Evolutionary conservation across 1,284 basidiomycete species (phyloP), one percentile per base, ranked within the genome.

Genomic region (Mycena sp.): DNA sequence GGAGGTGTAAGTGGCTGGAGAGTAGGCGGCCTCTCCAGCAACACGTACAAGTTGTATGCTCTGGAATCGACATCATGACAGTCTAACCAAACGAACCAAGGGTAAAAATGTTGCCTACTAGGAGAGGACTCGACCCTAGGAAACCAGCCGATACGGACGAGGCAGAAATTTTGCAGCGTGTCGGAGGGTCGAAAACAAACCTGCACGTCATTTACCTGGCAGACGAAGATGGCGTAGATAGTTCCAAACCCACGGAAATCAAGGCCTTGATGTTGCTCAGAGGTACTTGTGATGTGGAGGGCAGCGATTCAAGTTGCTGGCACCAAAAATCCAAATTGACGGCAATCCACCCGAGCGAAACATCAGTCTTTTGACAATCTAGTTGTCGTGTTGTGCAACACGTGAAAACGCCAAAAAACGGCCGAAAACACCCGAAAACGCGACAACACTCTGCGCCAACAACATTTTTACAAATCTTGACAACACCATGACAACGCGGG

Each of bases 371-470:
- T 18, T 46, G 16, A 46, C 46, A 46, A 2, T 3, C 18, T 46
- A 1, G 16, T 46, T 63, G 63, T 56, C 13, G 63, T 5, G 52
- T 56, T 65, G 63, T 65, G 14, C 63, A 65, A 65, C 52, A n/a
- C 63, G 37, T 16, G 41, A 65, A 34, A 56, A 55, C 52, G 54
- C 48, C 62, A n/a, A 63, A 63, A 50, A 63, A 63, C 30, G 46
- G 25, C 25, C 25, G 25, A 25, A 25, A 25, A 25, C 25, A 25
- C 25, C 25, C 25, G 25, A 25, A 25, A 25, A 25, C 25, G 25
- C 25, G 25, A 25, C 25, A 25, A 25, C 25, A 25, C 25, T 25
- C 25, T 25, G 25, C 25, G 25, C 25, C 25, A 25, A 25, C 25
- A 25, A 25, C 25, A 25, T 25, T 25, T 25, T 25, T 25, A 25